Evolutionary conservation across 805 yeast species (phyloP).

Genomic region (Saccharomycopsis capsularis): DNA sequence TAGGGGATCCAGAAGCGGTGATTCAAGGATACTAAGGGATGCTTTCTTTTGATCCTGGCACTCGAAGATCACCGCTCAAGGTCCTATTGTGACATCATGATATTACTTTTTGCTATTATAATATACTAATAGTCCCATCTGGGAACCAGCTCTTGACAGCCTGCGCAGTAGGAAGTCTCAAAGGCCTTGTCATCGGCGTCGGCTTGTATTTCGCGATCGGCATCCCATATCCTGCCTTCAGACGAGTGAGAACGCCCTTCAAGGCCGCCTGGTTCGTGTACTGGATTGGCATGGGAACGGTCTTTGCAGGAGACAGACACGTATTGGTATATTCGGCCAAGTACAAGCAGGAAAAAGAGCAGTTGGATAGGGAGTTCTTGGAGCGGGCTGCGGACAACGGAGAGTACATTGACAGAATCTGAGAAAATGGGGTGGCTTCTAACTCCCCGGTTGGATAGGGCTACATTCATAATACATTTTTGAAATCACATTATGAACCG

Average conservation of each 20-base stretch:
- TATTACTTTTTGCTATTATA: too few relatives aligned
- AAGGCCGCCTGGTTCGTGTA: slow-evolving; percentile 36
- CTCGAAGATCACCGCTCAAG: too few relatives aligned
- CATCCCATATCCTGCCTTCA: slow-evolving; percentile 31
- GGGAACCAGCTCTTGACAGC: slow-evolving; percentile 31
- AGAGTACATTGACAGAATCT: slow-evolving; percentile 23
- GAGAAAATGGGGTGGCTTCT: too few relatives aligned
- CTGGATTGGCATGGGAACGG: slow-evolving; percentile 37
- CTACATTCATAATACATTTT: too few relatives aligned
- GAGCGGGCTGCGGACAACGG: slow-evolving; percentile 43
- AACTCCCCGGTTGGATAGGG: too few relatives aligned
- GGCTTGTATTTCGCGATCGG: slow-evolving; percentile 30
- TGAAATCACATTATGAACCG: too few relatives aligned
- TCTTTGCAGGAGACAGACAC: slow-evolving; percentile 37
- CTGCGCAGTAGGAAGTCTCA: slow-evolving; percentile 35
- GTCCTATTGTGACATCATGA: too few relatives aligned
- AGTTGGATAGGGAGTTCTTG: slow-evolving; percentile 31
- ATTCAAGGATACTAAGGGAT: too few relatives aligned
- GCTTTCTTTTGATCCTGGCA: too few relatives aligned
- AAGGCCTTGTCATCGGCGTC: slow-evolving; percentile 35
- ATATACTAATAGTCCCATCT: too few relatives aligned
- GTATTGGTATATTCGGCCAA: slow-evolving; percentile 31
- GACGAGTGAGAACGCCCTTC: slow-evolving; percentile 35
- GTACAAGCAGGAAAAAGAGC: slow-evolving; percentile 29
- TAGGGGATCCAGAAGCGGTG: too few relatives aligned